Base-by-base conservation (phyloP, 345 rosid genomes). In the Anacardium occidentale region DNA sequence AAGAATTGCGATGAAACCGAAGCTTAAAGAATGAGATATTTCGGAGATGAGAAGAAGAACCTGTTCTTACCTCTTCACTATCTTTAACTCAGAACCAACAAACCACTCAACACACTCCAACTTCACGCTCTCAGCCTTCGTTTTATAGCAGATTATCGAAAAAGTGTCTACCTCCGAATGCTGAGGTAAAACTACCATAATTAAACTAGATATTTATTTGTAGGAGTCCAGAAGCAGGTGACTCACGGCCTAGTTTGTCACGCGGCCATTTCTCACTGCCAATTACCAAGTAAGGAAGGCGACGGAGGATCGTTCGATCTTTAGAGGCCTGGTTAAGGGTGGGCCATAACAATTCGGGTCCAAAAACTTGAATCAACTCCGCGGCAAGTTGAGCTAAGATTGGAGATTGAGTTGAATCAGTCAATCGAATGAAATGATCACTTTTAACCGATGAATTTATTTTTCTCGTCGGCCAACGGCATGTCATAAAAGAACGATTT, bases 21-120 rank as follows among this genome's bases (percentile, higher is more conserved):
- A 62, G 45, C 45, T 17, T n/a, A 14, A 15, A 34, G 62, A 64
- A 20, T 1, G 37, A 26, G 60, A 53, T 22, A 7, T 12, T 17
- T 12, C 5, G 76, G 9, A 56, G 70, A 74, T 22, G 68, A 21
- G 72, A 67, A 51, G 24, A 68, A 17, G 40, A 29, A 66, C 66
- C 60, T 59, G 60, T 59, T 50, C 40, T 74, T 66, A 66, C 58
- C 72, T 51, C 57, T 29, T 74, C 34, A 26, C 50, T 1, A 6
- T 7, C 15, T 9, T 21, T 12, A 4, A 25, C 56, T 18, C 3
- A 12, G 26, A 18, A 17, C 47, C 34, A n/a, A n/a, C n/a, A n/a
- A 18, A 17, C 25, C 34, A 66, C 34, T 20, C 4, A 29, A 24
- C 4, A 29, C 74, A 54, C n/a, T n/a, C n/a, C n/a, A n/a, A n/a